Base-by-base conservation (phyloP, 2,329 filamentous ascomycete genomes). In the Geoglossum cookeanum region DNA sequence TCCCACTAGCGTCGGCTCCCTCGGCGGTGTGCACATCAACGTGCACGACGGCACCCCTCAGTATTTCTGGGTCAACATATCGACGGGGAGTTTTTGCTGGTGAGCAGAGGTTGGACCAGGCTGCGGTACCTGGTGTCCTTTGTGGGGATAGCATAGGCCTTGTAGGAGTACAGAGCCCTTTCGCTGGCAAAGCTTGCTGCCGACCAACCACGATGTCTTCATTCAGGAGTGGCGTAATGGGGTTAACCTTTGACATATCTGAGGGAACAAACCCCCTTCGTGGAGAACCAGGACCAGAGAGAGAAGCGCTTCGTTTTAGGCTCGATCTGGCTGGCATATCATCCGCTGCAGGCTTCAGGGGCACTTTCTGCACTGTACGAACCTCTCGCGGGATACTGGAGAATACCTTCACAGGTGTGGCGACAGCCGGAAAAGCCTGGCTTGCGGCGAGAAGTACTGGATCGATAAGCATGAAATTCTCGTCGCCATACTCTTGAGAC, bases 11-110 rank as follows among this genome's bases (percentile, higher is more conserved):
- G 68, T 92, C 85, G 29, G 81, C 83, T 4, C 88, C 88, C 64
- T 92, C 85, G 7, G 79, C 85, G 0, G 86, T 90, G 65, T 87
- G 80, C 1, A 94, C 87, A 67, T 95, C 88, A 1, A 92, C 85
- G 65, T 83, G 88, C 3, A 92, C 85, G 2, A 88, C 79, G 15
- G 82, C 85, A 1, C 87, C 88, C 22, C 77, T 75, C 2, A 91
- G 74, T 3, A 85, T 66, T 11, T 65, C 64, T 29, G 66, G 60
- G 27, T 64, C 61, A 56, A 44, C 54, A 56, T 81, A 75, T 1
- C 72, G 71, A 4, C 76, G 74, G 22, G 78, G 76, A 27, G 78
- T 80, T 39, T 76, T 75, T 2, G 74, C 75, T 2, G 79, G 79
- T 0, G 78, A 81, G 13, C 73, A 78, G 35, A 74, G 66, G 0